A percentile compares a stretch with the other conserved stretches of the same genome.
These are phyloP conservation scores for Candida germanica DNA, from an alignment of 805 yeast genomes.

Conservation along the genomic window DNA sequence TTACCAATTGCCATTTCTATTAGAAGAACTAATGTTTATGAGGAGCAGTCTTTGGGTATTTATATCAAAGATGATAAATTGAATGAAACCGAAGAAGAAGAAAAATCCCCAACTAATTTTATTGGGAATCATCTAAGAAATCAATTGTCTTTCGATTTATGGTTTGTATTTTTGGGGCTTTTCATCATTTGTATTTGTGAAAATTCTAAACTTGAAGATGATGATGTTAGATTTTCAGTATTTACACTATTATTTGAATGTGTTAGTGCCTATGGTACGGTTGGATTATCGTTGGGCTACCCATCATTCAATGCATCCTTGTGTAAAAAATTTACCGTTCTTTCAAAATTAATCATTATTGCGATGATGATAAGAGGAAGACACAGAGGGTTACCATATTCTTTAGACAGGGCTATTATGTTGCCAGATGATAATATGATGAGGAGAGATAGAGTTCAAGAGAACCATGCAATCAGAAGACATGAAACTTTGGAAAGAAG, in stretches of 20 bases:
- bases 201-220: slow-evolving; percentile 52
- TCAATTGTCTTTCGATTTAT: slow-evolving; percentile 89
- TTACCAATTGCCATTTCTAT: slow-evolving; percentile 94
- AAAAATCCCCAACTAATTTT: slow-evolving; percentile 53
- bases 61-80: slow-evolving; percentile 43
- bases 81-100: slow-evolving; percentile 27
- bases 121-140: slow-evolving; percentile 85
- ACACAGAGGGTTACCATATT: slow-evolving; percentile 93
- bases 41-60: slow-evolving; percentile 95
- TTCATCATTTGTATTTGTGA: slow-evolving; percentile 88
- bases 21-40: slow-evolving; percentile 95
- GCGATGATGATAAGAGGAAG: slow-evolving; percentile 93
- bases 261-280: slow-evolving; percentile 95
- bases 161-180: slow-evolving; percentile 87
- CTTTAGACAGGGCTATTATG: slow-evolving; percentile 91
- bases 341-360: slow-evolving; percentile 81
- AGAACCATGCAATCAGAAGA: slow-evolving; percentile 42
- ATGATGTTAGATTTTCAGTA: slow-evolving; percentile 52
- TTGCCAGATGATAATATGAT: slow-evolving; percentile 68
- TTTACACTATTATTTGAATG: slow-evolving; percentile 82
- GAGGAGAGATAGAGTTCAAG: slow-evolving; percentile 59
- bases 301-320: slow-evolving; percentile 67
- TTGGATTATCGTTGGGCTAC: slow-evolving; percentile 87
- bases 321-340: slow-evolving; percentile 61
- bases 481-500: slow-evolving; percentile 24